Conservation (phyloP, 139 green algal genomes). For the Pleodorina starrii region DNA sequence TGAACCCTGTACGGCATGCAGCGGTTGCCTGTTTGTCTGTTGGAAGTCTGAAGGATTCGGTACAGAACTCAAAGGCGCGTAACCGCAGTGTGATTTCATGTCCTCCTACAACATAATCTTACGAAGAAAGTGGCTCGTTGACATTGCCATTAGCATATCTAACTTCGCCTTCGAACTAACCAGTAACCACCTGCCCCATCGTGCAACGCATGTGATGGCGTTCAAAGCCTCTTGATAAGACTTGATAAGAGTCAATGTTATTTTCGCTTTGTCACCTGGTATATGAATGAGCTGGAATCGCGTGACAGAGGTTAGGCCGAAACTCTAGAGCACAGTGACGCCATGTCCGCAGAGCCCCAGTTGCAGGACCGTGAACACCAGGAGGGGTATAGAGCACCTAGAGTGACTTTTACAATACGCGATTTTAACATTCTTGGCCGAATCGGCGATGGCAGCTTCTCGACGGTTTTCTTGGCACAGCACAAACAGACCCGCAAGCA, state of each 20-base stretch:
- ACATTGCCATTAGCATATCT: background rate
- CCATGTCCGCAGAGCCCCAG: slow-evolving; percentile 16
- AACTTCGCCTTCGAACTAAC: too few relatives aligned
- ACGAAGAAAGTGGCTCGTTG: background rate
- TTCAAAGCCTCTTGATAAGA: too few relatives aligned
- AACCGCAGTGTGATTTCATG: background rate
- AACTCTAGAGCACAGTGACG: background rate
- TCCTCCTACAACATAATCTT: background rate
- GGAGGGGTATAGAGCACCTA: slow-evolving; percentile 37
- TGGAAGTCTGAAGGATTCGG: too few relatives aligned
- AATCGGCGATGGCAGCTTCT: slow-evolving; percentile 65
- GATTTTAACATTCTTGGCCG: slow-evolving; percentile 62
- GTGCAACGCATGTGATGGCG: too few relatives aligned
- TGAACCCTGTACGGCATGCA: too few relatives aligned
- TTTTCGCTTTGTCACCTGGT: background rate
- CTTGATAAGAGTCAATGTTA: too few relatives aligned
- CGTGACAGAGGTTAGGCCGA: background rate
- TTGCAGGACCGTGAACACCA: slow-evolving; percentile 28
- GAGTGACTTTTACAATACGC: slow-evolving; percentile 36
- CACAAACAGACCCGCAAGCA: slow-evolving; percentile 45
- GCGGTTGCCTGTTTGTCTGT: too few relatives aligned
- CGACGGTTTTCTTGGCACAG: slow-evolving; percentile 58
- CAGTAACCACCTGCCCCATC: too few relatives aligned
- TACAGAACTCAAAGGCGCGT: too few relatives aligned
- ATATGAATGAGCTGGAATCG: background rate